Evolutionary conservation across 2,329 filamentous ascomycete genomes (phyloP).

Genomic region (Ophiocordyceps polyrhachis-furcata): DNA sequence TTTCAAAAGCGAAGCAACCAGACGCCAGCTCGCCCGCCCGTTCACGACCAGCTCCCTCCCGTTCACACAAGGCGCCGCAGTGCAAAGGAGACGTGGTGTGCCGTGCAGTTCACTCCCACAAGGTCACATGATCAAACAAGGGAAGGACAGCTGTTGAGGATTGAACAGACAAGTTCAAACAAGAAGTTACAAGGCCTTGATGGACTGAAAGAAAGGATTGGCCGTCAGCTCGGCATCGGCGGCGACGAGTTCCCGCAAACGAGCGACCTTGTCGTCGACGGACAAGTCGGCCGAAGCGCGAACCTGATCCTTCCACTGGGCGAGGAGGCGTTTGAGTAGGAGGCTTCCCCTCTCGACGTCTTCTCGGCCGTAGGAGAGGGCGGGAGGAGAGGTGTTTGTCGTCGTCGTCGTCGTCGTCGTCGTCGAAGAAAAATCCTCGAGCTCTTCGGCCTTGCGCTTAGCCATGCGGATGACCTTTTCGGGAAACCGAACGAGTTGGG

Average conservation of each 20-base stretch:
- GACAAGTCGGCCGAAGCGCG: conserved; percentile 36
- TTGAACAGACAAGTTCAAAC: neutral
- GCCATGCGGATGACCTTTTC: conserved; percentile 98
- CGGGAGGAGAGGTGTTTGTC: too few species aligned
- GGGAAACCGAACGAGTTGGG: conserved; percentile 88
- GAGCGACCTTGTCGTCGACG: conserved; percentile 57
- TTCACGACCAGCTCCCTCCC: neutral
- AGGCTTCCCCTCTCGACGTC: conserved; percentile 75
- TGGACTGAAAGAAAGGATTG: conserved; percentile 53
- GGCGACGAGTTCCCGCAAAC: conserved; percentile 63
- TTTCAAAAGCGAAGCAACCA: neutral
- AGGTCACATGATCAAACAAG: too few species aligned
- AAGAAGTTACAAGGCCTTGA: conserved; percentile 26
- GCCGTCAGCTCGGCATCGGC: conserved; percentile 45
- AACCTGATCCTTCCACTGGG: conserved; percentile 70
- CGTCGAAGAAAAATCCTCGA: conserved; percentile 89
- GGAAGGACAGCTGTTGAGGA: too few species aligned
- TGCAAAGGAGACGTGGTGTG: too few species aligned
- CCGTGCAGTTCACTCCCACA: too few species aligned
- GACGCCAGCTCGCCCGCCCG: neutral
- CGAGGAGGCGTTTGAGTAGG: conserved; percentile 65
- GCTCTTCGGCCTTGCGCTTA: conserved; percentile 94
- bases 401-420: too few species aligned
- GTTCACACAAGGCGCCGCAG: neutral
- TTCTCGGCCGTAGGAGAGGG: conserved; percentile 52